A percentile compares a stretch with the other conserved stretches of the same genome.
Evolutionary conservation across 257 asterid genomes (phyloP).

Genomic region (Verbascum thapsus): DNA sequence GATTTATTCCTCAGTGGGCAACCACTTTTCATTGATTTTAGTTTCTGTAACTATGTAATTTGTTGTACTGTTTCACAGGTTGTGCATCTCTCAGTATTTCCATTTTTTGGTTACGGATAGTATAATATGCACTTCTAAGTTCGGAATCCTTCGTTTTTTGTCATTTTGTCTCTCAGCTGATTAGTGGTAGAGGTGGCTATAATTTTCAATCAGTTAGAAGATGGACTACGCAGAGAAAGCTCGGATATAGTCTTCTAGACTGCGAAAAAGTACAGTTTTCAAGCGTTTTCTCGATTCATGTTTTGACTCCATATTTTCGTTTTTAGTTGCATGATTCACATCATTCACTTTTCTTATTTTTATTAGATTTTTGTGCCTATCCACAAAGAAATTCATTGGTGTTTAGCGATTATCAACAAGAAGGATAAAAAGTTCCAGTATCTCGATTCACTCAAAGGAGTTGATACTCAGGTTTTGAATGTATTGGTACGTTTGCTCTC

Average conservation of each 20-base stretch:
- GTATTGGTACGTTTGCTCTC: constrained; percentile 63
- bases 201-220: constrained; percentile 76
- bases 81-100: not conserved
- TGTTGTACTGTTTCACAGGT: not conserved
- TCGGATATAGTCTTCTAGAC: constrained; percentile 75
- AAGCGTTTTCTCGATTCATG: not conserved
- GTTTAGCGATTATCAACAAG: constrained; percentile 86
- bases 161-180: constrained; percentile 43
- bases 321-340: constrained; percentile 1
- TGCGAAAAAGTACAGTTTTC: constrained; percentile 75
- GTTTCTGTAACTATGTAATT: not conserved
- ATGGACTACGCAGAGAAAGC: constrained; percentile 90
- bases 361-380: constrained; percentile 89
- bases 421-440: constrained; percentile 84
- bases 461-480: constrained; percentile 54
- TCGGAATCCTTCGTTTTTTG: constrained; percentile 10
- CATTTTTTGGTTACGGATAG: not conserved
- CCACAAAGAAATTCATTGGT: constrained; percentile 91
- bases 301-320: constrained; percentile 10
- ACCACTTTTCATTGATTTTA: not conserved
- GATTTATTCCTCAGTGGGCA: not conserved
- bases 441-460: constrained; percentile 85
- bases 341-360: constrained; percentile 19
- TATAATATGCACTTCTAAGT: not conserved
- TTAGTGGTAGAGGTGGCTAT: constrained; percentile 48